Percentiles rank a stretch among this genome's conserved stretches.
Evolutionary conservation across 2,329 filamentous ascomycete genomes (phyloP).

Genomic region (Penicillium sp.): DNA sequence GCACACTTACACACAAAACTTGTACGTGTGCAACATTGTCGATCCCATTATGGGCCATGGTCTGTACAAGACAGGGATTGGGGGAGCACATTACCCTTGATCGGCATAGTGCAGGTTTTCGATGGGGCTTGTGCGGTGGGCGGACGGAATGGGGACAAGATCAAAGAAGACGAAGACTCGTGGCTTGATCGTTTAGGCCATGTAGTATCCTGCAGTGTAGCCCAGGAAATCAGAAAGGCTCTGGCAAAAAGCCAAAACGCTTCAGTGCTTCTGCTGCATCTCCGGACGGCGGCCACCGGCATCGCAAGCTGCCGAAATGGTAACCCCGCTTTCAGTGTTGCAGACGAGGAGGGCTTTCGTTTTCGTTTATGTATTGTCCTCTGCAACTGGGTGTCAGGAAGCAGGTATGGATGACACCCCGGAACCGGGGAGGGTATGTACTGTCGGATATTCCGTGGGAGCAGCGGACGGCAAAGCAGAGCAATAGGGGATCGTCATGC

Average conservation of each 20-base stretch:
- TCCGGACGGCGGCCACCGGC: conserved; percentile 7
- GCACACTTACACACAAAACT: not conserved
- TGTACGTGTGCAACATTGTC: conserved; percentile 7
- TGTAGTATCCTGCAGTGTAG: conserved; percentile 1
- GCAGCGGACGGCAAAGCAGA: not conserved
- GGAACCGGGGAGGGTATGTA: not conserved
- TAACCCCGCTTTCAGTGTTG: conserved; percentile 2
- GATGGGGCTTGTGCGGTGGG: conserved; percentile 2
- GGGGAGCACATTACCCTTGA: conserved; percentile 2
- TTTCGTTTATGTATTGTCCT: not conserved
- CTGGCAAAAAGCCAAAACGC: conserved; percentile 3
- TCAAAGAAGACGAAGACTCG: not conserved
- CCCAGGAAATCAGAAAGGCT: not conserved
- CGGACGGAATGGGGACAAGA: not conserved
- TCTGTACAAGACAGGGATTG: not conserved
- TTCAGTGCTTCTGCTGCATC: not conserved
- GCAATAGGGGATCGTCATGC: not conserved
- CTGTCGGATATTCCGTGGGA: not conserved
- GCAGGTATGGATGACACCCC: not conserved
- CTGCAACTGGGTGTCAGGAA: not conserved
- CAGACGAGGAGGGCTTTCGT: not conserved
- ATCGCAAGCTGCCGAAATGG: conserved; percentile 1
- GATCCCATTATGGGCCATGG: conserved; percentile 2
- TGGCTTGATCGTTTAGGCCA: not conserved
- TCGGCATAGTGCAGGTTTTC: conserved; percentile 6